Percentiles rank a stretch among this genome's conserved stretches.
phyloP scores from a whole-genome alignment of 176 grass and related monocot genomes.

The Ampelocalamus luodianensis region DNA sequence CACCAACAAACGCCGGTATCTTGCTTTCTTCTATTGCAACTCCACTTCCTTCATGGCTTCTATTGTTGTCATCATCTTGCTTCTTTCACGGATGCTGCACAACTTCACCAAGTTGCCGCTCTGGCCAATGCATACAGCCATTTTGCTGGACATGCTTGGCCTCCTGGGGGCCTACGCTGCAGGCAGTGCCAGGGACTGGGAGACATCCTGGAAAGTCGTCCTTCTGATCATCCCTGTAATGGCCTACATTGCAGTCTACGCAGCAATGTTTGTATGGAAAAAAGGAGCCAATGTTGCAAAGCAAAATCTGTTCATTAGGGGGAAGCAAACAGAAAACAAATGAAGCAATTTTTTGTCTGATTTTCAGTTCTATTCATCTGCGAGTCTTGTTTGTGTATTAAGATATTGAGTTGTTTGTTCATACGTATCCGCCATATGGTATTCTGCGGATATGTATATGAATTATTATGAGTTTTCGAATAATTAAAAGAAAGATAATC shows the following conservation, averaged over 20 bases:
- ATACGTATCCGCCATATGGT: not conserved
- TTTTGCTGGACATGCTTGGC: constrained; percentile 37
- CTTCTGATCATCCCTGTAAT: constrained; percentile 23
- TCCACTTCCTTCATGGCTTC: constrained; percentile 40
- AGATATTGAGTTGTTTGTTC: not conserved
- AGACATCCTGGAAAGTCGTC: constrained; percentile 15
- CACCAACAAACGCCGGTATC: constrained; percentile 33
- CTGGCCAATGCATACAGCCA: not conserved
- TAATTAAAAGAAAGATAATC: too few relatives aligned
- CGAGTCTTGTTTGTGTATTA: not conserved
- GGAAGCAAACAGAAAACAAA: not conserved
- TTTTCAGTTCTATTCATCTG: not conserved
- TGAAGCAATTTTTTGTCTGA: not conserved
- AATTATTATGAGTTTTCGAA: not conserved
- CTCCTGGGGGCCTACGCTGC: constrained; percentile 49
- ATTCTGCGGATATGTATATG: not conserved
- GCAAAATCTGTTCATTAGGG: not conserved
- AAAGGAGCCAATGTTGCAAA: not conserved
- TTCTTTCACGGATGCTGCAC: not conserved
- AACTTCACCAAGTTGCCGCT: not conserved
- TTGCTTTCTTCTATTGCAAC: constrained; percentile 55
- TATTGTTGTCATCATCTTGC: constrained; percentile 38
- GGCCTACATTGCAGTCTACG: not conserved
- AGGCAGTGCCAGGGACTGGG: constrained; percentile 23
- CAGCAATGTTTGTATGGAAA: not conserved